Percentiles rank a stretch among this genome's conserved stretches.
Conservation (phyloP, 2,329 filamentous ascomycete species). For the Fusarium dlaminii region DNA sequence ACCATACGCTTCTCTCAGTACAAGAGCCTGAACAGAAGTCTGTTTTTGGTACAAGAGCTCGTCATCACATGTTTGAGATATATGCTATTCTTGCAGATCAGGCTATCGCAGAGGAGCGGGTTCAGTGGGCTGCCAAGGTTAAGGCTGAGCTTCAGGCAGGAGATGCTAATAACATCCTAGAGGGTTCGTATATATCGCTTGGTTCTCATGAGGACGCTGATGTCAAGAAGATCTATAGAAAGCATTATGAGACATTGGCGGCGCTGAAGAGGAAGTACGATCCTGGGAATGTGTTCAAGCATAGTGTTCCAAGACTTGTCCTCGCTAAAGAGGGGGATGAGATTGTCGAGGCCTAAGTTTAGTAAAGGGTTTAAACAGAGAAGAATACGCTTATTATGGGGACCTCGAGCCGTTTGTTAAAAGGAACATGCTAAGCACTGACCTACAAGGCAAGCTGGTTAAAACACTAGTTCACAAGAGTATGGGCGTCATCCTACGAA, state of each 20-base stretch:
- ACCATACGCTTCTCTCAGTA: not conserved
- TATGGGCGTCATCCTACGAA: no score
- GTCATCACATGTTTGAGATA: conserved; percentile 13
- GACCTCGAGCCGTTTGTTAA: no score
- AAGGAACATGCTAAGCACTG: no score
- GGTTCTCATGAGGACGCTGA: not conserved
- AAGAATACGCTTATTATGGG: no score
- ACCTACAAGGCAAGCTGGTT: no score
- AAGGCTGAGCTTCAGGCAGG: not conserved
- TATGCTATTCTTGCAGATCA: not conserved
- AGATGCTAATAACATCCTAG: not conserved
- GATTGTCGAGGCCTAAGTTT: not conserved
- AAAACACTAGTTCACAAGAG: no score
- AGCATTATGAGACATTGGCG: not conserved
- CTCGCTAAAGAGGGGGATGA: rapidly evolving
- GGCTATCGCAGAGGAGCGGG: not conserved
- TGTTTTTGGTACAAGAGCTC: not conserved
- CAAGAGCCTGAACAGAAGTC: not conserved
- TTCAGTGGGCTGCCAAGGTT: not conserved
- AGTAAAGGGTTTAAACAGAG: no score
- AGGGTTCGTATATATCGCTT: conserved; percentile 4
- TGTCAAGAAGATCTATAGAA: not conserved
- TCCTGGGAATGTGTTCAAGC: not conserved
- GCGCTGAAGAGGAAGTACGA: not conserved
- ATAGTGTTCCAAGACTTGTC: not conserved